Percentiles rank a stretch among this genome's conserved stretches.
phyloP scores from a whole-genome alignment of 2,329 filamentous ascomycete species.

The Hypoxylon sp. region DNA sequence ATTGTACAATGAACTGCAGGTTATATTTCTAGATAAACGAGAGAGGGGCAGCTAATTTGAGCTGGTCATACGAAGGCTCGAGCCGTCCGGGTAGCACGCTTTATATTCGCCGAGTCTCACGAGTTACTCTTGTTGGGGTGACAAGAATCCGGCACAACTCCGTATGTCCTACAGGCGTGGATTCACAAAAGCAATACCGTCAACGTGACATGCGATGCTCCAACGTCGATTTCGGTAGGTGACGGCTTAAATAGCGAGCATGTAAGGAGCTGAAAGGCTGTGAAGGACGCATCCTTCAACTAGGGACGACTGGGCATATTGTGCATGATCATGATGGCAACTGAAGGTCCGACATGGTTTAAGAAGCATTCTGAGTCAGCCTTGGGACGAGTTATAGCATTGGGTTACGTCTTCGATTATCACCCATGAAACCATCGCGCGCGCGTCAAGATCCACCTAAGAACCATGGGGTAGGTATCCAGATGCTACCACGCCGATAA shows the following conservation, averaged over 20 bases:
- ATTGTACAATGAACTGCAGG: not conserved
- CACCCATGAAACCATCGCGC: not conserved
- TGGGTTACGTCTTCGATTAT: not conserved
- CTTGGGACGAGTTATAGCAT: not conserved
- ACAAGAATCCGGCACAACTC: not conserved
- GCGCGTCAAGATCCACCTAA: not conserved
- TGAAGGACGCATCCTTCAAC: conserved; percentile 14
- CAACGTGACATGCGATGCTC: conserved; percentile 8
- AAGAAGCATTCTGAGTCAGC: not conserved
- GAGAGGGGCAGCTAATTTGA: not conserved
- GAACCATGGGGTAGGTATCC: conserved; percentile 3
- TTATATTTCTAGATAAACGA: not conserved
- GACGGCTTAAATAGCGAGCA: not conserved
- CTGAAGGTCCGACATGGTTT: not conserved
- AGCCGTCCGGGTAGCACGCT: not conserved
- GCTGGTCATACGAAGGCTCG: not conserved
- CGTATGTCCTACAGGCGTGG: conserved; percentile 7
- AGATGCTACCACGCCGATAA: not conserved
- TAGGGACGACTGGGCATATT: conserved; percentile 8
- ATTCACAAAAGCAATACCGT: conserved; percentile 3
- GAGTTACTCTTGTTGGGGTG: not conserved
- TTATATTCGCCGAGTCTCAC: conserved; percentile 11
- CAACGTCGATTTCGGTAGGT: not conserved
- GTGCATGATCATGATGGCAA: conserved; percentile 2
- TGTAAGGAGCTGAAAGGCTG: not conserved